Percentiles rank a stretch among this genome's conserved stretches.
Conservation (phyloP, 306 rosid species). For the Cucumis melo region DNA sequence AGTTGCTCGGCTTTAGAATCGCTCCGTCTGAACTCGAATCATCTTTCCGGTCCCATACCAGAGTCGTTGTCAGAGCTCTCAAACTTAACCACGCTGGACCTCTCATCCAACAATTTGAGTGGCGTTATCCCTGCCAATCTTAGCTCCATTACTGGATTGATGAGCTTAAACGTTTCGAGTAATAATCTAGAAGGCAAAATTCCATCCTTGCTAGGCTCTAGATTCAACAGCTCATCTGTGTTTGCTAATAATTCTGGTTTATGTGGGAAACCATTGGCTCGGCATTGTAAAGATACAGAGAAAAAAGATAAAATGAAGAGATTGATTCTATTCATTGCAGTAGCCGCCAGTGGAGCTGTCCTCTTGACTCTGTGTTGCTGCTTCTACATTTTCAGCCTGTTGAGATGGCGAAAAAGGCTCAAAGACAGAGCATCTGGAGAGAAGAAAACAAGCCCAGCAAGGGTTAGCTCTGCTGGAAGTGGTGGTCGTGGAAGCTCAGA, state of each 20-base stretch:
- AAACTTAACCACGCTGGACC: conserved; percentile 46
- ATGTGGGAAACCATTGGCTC: conserved; percentile 60
- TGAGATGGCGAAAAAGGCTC: conserved; percentile 76
- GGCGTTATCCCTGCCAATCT: conserved; percentile 56
- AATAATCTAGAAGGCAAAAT: conserved; percentile 68
- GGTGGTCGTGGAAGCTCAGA: conserved; percentile 82
- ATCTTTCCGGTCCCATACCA: conserved; percentile 57
- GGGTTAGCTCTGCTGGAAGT: conserved; percentile 76
- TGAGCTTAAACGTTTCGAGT: conserved; percentile 56
- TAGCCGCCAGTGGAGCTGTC: conserved; percentile 41
- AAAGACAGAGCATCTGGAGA: conserved; percentile 53
- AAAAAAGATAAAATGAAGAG: conserved; percentile 32
- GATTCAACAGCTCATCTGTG: conserved; percentile 43
- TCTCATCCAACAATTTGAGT: conserved; percentile 67
- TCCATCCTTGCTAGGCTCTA: conserved; percentile 47
- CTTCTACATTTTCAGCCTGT: conserved; percentile 64
- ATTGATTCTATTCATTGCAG: conserved; percentile 41
- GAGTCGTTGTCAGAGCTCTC: conserved; percentile 41
- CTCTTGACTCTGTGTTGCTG: conserved; percentile 56
- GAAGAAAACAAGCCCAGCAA: conserved; percentile 65
- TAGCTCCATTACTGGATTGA: conserved; percentile 31
- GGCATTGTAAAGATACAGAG: conserved; percentile 20
- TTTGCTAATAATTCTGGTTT: conserved; percentile 41
- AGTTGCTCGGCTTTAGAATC: conserved; percentile 39
- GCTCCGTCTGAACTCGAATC: conserved; percentile 41